phyloP scores from a whole-genome alignment of 257 asterid species.

The Nicotiana tomentosiformis region DNA sequence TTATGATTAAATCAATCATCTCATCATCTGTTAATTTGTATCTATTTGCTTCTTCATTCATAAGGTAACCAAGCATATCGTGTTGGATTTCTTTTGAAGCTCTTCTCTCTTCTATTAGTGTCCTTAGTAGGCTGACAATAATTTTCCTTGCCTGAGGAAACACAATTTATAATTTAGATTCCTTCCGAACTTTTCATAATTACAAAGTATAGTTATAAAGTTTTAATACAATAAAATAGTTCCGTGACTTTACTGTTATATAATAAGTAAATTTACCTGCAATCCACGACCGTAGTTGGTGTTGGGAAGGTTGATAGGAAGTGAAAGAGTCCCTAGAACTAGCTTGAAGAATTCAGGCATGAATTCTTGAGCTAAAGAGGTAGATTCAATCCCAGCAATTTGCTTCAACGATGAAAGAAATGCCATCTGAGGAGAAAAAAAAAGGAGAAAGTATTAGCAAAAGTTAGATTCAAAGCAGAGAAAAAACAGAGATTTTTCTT shows the following conservation, averaged over 20 bases:
- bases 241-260: neutral
- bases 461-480: slow-evolving; percentile 21
- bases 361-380: slow-evolving; percentile 53
- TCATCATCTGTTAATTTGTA: slow-evolving; percentile 71
- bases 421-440: slow-evolving; percentile 64
- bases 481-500: neutral
- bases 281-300: slow-evolving; percentile 76
- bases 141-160: slow-evolving; percentile 67
- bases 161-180: neutral
- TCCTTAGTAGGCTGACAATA: slow-evolving; percentile 46
- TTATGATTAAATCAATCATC: slow-evolving; percentile 70
- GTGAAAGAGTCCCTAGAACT: slow-evolving; percentile 89
- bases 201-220: too few relatives aligned
- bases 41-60: slow-evolving; percentile 38
- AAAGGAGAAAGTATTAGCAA: neutral
- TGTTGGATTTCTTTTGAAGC: slow-evolving; percentile 29
- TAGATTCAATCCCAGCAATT: slow-evolving; percentile 77
- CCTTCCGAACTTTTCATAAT: neutral
- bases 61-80: slow-evolving; percentile 66
- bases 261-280: slow-evolving; percentile 46
- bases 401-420: slow-evolving; percentile 80
- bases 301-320: slow-evolving; percentile 83
- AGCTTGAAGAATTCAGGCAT: slow-evolving; percentile 90
- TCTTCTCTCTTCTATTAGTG: slow-evolving; percentile 57
- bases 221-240: too few relatives aligned